Evolutionary conservation across 2,329 filamentous ascomycete species (phyloP), one percentile per base, ranked within the genome.

Genomic region (Leptographium wingfieldii): DNA sequence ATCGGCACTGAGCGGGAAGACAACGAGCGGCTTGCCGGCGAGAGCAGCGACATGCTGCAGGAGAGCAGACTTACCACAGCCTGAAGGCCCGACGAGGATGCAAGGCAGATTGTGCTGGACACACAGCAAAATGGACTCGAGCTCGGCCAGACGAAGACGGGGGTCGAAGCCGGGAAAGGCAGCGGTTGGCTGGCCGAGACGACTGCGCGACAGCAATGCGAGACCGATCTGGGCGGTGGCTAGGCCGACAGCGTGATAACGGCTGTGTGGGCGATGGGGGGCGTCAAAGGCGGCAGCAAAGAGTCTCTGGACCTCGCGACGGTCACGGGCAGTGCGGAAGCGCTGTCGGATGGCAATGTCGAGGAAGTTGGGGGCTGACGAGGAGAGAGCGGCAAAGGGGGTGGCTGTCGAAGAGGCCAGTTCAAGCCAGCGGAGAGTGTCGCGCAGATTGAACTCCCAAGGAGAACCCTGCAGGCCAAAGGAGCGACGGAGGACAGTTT

Each of bases 391-490:
- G 63, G 90, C 82, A 16, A 95, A 77, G 71, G 95, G 95, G 69
- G 95, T 87, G 56, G 82, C 5, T 22, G 83, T 11, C 12, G 22
- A 11, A 2, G n/a, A 9, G 2, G 35, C 76, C 16, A 97, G 73
- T 65, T 88, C 82, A 55, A 96, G 75, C 92, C 92, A 97, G 62
- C 92, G 82, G 59, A 94, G 82, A 3, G 90, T 89, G 71, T 97
- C 92, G 71, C 91, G 86, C 64, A 99, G 75, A 68, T 96, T 99
- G 70, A 96, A 94, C 69, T 96, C 94, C 94, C 91, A 99, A 1
- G 95, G 94, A 7, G 87, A 88, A 16, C 84, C 84, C 65, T 84
- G 80, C 0, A 77, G 74, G 2, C 83, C 84, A 65, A 86, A 86
- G 0, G 75, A 72, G 62, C 77, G 79, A 57, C 79, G 74, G 33